These are phyloP conservation scores for Fusarium sp. DNA, from an alignment of 2,329 filamentous ascomycete species.

Conservation along the genomic window DNA sequence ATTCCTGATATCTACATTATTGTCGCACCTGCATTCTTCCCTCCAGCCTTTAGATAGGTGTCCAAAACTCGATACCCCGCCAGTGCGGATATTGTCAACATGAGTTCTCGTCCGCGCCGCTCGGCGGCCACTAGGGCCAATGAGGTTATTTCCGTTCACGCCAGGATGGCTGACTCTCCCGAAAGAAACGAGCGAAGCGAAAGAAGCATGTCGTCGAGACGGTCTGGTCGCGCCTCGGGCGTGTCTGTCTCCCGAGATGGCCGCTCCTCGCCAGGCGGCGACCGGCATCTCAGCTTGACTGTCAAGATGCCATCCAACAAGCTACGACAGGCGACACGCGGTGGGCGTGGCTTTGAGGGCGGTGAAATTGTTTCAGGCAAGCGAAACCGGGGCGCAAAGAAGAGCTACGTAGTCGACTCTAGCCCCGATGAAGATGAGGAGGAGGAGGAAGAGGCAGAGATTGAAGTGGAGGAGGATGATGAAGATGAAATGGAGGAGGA, in stretches of 20 bases:
- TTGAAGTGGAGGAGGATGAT: conserved; percentile 57
- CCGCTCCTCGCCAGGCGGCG: conserved; percentile 60
- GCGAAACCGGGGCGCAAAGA: conserved; percentile 67
- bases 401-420: conserved; percentile 71
- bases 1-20: conserved; percentile 4
- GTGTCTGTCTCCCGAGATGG: conserved; percentile 59
- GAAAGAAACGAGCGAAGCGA: conserved; percentile 51
- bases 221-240: conserved; percentile 61
- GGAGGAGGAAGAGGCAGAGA: conserved; percentile 52
- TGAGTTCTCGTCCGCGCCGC: conserved; percentile 63
- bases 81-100: conserved; percentile 47
- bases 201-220: conserved; percentile 63
- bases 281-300: conserved; percentile 60
- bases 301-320: conserved; percentile 66
- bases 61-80: conserved; percentile 18
- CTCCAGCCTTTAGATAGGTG: conserved; percentile 1
- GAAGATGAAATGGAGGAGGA: conserved; percentile 55
- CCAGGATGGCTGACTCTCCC: conserved; percentile 56
- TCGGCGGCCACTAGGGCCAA: conserved; percentile 58
- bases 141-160: conserved; percentile 57
- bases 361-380: conserved; percentile 64
- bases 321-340: conserved; percentile 63
- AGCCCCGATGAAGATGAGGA: conserved; percentile 62
- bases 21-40: conserved; percentile 8
- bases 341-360: conserved; percentile 55